Evolutionary conservation across 1,284 basidiomycete genomes (phyloP), one percentile per base, ranked within the genome.

Genomic region (Mycosarcoma mackinlayi): DNA sequence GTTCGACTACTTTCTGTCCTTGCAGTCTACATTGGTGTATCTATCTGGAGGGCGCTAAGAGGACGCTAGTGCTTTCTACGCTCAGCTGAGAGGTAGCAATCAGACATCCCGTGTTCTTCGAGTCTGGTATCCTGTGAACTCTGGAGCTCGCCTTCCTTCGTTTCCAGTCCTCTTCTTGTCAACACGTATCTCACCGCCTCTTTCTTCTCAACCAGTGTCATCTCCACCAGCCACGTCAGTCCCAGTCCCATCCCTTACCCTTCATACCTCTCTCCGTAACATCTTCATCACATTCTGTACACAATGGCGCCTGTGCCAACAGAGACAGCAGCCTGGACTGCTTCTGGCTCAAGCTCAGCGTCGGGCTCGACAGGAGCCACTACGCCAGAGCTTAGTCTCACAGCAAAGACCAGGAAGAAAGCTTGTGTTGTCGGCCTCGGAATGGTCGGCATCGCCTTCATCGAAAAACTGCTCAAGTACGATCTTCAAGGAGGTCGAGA

Each of bases 391-490:
- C 53, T 58, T 1, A n/a, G 46, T 8, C 55, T 62, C 33, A 38
- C 51, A 14, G 9, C 51, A n/a, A 70, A 56, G 42, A 70, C 50
- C 23, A 62, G 46, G 21, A 76, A 72, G 49, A 74, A 68, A 51
- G 75, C 88, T 44, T 85, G 87, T 46, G 86, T 88, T 58, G 88
- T 88, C 47, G 89, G 89, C 3, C 84, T 90, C 7, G 89, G 89
- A 23, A 89, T 90, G 89, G 88, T 89, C 35, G 88, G 88, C 13
- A 88, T 90, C 35, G 88, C 88, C 86, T 74, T 77, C 54, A 48
- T 78, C 41, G 77, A 77, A 44, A 79, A 78, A 60, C 69, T 76
- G 41, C 67, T 77, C 46, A 75, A 76, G 46, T 68, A 70, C 47
- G 72, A 75, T 35, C 50, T 70, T 13, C 45, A 76, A 60, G 67